Evolutionary conservation across 495 filamentous ascomycete species (phyloP), one percentile per base, ranked within the genome.

Genomic region (Tirmania nivea): DNA sequence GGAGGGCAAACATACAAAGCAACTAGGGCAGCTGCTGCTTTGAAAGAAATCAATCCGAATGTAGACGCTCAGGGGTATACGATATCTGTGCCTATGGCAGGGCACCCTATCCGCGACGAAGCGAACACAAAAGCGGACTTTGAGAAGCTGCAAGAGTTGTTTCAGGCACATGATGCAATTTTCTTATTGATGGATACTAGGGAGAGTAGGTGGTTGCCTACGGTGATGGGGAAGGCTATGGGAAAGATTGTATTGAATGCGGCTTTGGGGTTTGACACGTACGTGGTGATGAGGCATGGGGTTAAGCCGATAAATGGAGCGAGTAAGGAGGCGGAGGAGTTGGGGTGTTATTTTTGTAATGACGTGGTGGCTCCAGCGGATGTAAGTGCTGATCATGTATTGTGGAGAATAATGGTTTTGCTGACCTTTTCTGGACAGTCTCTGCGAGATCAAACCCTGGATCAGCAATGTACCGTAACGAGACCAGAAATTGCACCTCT

Each of bases 261-360:
- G 34, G 90, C 90, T 14, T 71, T 97, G 48, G 90, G 90, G 0
- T 97, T 97, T 64, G 90, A 97, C 69, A 86, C 84, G 0, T 97
- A 84, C 64, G 86, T 97, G 16, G 86, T 93, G 35, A 95, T 97
- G 90, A 75, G 90, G 58, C 90, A 97, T 67, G 90, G 90, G 8
- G 67, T 83, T 12, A 61, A 69, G 21, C 68, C 67, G 14, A 53
- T 69, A 48, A 48, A 53, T 49, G 59, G 52, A 6, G 10, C 25
- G 25, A 45, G 20, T 10, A 61, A 63, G 21, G 71, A 74, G 17
- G 78, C 71, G 21, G 71, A 77, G 21, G 81, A 86, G 55, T 73
- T 95, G 25, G 90, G 90, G 10, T 97, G 90, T 62, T 97, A 97
- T 64, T 97, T 95, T 66, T 97, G 90, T 69, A 95, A 92, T 62